Conservation (phyloP, 1,284 basidiomycete species). For the Cryptococcus sp. region DNA sequence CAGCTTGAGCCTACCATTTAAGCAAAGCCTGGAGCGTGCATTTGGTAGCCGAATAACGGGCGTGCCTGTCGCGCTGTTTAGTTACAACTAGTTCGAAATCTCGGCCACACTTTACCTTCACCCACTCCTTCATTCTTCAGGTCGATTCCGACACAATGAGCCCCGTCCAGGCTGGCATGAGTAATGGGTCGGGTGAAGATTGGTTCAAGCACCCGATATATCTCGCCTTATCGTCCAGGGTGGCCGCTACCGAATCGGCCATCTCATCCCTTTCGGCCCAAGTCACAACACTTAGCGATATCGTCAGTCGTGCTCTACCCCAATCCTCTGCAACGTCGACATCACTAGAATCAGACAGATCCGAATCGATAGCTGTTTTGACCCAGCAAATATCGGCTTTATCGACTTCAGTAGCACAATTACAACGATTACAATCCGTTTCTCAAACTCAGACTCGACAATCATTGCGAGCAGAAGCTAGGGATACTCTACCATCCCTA, state of each 20-base stretch:
- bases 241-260: conserved; percentile 33
- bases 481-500: neutral
- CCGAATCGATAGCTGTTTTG: conserved; percentile 57
- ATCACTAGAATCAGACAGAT: neutral
- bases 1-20: too few relatives aligned
- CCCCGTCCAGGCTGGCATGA: neutral
- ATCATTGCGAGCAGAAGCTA: neutral
- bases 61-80: too few relatives aligned
- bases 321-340: neutral
- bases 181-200: neutral
- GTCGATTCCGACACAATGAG: too few relatives aligned
- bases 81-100: too few relatives aligned
- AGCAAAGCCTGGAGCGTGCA: too few relatives aligned
- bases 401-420: conserved; percentile 77
- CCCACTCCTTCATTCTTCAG: too few relatives aligned
- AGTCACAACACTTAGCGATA: conserved; percentile 25
- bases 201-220: conserved; percentile 28
- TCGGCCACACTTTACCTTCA: too few relatives aligned
- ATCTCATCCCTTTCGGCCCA: conserved; percentile 33
- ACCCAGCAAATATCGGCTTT: conserved; percentile 74
- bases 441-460: neutral
- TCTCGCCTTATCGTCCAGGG: conserved; percentile 28
- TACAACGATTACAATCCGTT: conserved; percentile 44
- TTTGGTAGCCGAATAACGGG: too few relatives aligned
- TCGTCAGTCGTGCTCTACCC: conserved; percentile 19